Conservation (phyloP, 2,329 filamentous ascomycete species). For the Blastomyces emzantsi region DNA sequence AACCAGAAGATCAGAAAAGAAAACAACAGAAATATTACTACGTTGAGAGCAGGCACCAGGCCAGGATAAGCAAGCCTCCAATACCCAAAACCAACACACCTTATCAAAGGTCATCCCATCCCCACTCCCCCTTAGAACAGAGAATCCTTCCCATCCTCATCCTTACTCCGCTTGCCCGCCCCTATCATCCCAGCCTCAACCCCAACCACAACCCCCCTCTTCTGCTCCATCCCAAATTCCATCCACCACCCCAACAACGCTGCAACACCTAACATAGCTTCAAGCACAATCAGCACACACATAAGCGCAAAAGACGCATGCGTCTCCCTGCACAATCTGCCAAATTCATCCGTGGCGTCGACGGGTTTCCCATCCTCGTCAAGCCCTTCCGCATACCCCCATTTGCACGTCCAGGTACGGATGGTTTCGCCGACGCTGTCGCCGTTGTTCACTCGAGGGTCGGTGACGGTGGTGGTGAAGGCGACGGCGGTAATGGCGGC, state of each 20-base stretch:
- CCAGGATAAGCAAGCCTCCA: neutral
- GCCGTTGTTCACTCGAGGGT: conserved; percentile 24
- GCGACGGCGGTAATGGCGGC: conserved; percentile 27
- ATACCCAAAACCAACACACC: neutral
- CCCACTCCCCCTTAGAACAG: neutral
- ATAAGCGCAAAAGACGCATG: conserved; percentile 30
- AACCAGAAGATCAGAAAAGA: neutral
- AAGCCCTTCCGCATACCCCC: conserved; percentile 21
- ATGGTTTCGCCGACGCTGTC: conserved; percentile 29
- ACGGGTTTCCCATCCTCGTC: conserved; percentile 15
- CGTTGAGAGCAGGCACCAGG: neutral
- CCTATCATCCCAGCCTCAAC: neutral
- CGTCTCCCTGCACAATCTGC: conserved; percentile 31
- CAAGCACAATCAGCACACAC: conserved; percentile 27
- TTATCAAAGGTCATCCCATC: neutral
- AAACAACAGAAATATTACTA: neutral
- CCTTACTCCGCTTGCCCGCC: neutral
- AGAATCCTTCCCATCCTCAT: neutral
- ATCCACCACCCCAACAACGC: conserved; percentile 26
- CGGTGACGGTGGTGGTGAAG: conserved; percentile 26
- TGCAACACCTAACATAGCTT: conserved; percentile 27
- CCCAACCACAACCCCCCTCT: conserved; percentile 18
- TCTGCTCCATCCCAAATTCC: conserved; percentile 24
- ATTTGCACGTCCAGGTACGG: conserved; percentile 37
- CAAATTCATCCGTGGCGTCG: conserved; percentile 29